Evolutionary conservation across 2,329 filamentous ascomycete species (phyloP).

Genomic region (Penicillium corylophilum): DNA sequence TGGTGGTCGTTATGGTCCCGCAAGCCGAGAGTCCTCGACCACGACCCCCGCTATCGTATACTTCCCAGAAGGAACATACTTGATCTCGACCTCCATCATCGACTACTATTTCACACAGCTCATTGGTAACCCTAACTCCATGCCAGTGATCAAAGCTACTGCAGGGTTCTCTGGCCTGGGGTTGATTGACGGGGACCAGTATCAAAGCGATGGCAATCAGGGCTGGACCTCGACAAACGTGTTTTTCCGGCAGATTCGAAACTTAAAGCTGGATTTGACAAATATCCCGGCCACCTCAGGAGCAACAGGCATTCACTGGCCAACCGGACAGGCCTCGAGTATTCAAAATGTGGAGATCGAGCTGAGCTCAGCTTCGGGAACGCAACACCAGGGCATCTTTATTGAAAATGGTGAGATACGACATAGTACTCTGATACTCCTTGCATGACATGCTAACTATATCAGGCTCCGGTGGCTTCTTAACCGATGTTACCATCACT

Average conservation of each 20-base stretch:
- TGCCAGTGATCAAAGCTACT: constrained; percentile 56
- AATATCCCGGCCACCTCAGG: constrained; percentile 30
- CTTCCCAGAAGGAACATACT: constrained; percentile 59
- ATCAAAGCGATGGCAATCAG: constrained; percentile 44
- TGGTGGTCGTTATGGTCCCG: constrained; percentile 47
- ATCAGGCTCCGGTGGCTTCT: constrained; percentile 56
- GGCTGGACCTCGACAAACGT: constrained; percentile 54
- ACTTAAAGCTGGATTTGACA: constrained; percentile 62
- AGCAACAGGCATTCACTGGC: constrained; percentile 52
- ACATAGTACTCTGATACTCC: neutral
- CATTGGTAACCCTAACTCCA: constrained; percentile 58
- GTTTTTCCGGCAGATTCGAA: constrained; percentile 65
- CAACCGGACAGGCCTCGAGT: constrained; percentile 56
- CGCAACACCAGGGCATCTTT: constrained; percentile 59
- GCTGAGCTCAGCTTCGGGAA: constrained; percentile 50
- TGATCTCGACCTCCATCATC: constrained; percentile 57
- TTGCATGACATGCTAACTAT: neutral
- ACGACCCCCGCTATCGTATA: constrained; percentile 58
- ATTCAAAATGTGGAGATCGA: constrained; percentile 63
- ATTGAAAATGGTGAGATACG: constrained; percentile 53
- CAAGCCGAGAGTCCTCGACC: constrained; percentile 44
- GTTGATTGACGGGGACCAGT: constrained; percentile 58
- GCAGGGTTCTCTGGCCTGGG: constrained; percentile 56
- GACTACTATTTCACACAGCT: constrained; percentile 65
- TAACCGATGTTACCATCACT: constrained; percentile 60